Evolutionary conservation across 345 rosid species (phyloP).

Genomic region (Dipteronia dyeriana): DNA sequence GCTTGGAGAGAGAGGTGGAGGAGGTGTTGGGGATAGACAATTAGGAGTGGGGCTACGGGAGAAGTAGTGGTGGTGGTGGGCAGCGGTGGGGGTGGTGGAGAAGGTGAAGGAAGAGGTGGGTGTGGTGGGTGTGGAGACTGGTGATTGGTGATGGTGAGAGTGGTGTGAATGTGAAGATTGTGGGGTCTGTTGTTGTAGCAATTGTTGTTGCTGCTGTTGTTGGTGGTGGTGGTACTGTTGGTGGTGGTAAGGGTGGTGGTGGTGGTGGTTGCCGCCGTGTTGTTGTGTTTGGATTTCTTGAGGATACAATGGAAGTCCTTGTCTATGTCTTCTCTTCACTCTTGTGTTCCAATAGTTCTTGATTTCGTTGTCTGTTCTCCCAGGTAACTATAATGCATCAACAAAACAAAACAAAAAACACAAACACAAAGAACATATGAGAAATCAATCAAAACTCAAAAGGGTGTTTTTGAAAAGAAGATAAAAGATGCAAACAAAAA

Average conservation of each 20-base stretch:
- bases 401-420: too few relatives aligned
- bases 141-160: conserved; percentile 26
- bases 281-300: conserved; percentile 39
- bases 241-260: neutral
- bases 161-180: neutral
- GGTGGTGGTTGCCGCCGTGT: conserved; percentile 25
- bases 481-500: neutral
- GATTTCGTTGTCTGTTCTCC: conserved; percentile 77
- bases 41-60: conserved; percentile 31
- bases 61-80: conserved; percentile 29
- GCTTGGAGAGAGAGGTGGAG: conserved; percentile 28
- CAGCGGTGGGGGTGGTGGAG: conserved; percentile 17
- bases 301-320: conserved; percentile 64
- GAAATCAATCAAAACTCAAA: too few relatives aligned
- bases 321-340: conserved; percentile 62
- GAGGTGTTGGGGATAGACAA: neutral
- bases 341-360: conserved; percentile 80
- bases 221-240: conserved; percentile 15
- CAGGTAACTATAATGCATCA: conserved; percentile 45
- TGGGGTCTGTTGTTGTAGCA: neutral
- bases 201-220: conserved; percentile 23
- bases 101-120: conserved; percentile 44
- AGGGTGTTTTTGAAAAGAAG: neutral
- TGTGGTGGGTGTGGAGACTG: conserved; percentile 29
- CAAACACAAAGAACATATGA: neutral